Percentiles rank a stretch among this genome's conserved stretches.
Evolutionary conservation across 495 filamentous ascomycete species (phyloP).

Genomic region (Aspergillus asperescens): DNA sequence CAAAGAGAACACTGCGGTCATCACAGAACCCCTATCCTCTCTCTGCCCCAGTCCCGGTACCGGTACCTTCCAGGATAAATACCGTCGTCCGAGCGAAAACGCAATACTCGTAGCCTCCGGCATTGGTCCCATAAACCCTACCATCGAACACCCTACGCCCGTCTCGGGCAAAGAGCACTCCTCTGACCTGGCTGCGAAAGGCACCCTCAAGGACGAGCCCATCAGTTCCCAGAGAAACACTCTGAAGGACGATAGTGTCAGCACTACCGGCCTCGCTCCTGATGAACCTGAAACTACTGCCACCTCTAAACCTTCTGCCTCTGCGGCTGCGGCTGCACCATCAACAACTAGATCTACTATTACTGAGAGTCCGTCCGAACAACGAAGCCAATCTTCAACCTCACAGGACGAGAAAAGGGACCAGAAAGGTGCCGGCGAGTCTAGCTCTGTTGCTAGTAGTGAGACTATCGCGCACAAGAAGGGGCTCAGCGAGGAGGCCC

Average conservation of each 20-base stretch:
- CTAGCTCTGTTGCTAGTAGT: not conserved
- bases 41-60: conserved; percentile 9
- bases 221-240: not conserved
- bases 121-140: not conserved
- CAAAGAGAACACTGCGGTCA: conserved; percentile 23
- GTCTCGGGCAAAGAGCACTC: not conserved
- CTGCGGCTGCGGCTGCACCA: not conserved
- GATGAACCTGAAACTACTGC: not conserved
- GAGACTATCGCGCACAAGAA: not conserved
- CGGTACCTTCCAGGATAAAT: not conserved
- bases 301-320: not conserved
- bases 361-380: too few relatives aligned
- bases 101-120: not conserved
- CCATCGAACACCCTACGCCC: not conserved
- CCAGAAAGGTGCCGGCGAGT: not conserved
- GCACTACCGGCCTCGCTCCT: not conserved
- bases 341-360: not conserved
- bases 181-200: not conserved
- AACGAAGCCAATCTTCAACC: not conserved
- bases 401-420: not conserved
- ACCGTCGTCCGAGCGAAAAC: not conserved
- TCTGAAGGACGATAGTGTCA: not conserved
- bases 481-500: conserved; percentile 32
- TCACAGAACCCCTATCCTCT: conserved; percentile 13
- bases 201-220: not conserved